phyloP scores from a whole-genome alignment of 306 rosid genomes.

The Lablab purpureus region DNA sequence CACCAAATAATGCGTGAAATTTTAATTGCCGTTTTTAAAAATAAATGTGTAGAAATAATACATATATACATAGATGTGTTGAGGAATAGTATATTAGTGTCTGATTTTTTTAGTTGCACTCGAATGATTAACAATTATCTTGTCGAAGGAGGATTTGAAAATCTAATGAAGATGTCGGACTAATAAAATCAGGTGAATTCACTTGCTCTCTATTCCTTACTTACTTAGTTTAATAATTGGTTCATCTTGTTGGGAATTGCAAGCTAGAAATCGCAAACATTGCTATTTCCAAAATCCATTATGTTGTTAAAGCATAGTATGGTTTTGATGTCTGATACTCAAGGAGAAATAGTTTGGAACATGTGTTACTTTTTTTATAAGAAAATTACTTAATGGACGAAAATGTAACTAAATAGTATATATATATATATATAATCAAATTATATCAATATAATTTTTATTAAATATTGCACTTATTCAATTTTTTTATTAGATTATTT shows the following conservation, averaged over 20 bases:
- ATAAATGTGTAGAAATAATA: neutral
- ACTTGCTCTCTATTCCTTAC: neutral
- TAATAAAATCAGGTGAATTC: neutral
- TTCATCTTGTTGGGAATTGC: neutral
- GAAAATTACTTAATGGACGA: too few relatives aligned
- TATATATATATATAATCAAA: too few relatives aligned
- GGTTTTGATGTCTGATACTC: neutral
- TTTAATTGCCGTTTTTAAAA: conserved; percentile 17
- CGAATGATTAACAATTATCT: conserved; percentile 13
- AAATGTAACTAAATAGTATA: too few relatives aligned
- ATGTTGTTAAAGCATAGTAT: neutral
- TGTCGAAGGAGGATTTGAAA: conserved; percentile 10
- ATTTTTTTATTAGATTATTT: too few relatives aligned
- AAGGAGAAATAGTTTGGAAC: neutral
- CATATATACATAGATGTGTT: neutral
- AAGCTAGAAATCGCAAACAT: neutral
- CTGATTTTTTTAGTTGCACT: neutral
- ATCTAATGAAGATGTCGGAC: conserved; percentile 17
- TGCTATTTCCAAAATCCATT: neutral
- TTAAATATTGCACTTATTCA: too few relatives aligned
- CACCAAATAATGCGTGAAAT: conserved; percentile 40
- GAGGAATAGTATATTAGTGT: neutral
- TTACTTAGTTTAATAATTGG: neutral
- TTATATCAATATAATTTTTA: too few relatives aligned
- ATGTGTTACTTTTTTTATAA: too few relatives aligned